These are phyloP conservation scores for Linum trigynum DNA, from an alignment of 345 rosid species.

Conservation along the genomic window DNA sequence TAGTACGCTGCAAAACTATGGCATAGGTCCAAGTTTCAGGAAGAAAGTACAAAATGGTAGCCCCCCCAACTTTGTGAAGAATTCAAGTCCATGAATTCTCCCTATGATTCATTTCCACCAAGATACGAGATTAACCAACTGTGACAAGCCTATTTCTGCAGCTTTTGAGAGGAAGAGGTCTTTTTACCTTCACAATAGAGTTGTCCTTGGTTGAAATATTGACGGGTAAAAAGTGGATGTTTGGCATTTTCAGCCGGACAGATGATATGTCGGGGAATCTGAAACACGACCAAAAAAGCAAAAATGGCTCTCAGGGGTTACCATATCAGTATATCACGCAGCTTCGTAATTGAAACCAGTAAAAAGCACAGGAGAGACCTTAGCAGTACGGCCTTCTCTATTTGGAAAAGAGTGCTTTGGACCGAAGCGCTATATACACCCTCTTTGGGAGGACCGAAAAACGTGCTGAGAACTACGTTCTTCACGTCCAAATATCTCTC, in stretches of 20 bases:
- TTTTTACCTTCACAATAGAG: slow-evolving; percentile 63
- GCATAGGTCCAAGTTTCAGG: not conserved
- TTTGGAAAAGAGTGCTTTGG: slow-evolving; percentile 79
- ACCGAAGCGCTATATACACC: slow-evolving; percentile 95
- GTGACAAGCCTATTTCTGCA: not conserved
- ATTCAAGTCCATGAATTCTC: too few species aligned
- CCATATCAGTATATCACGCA: not conserved
- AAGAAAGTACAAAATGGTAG: not conserved
- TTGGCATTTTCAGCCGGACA: slow-evolving; percentile 75
- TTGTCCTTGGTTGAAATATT: slow-evolving; percentile 65
- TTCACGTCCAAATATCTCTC: slow-evolving; percentile 56
- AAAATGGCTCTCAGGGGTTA: slow-evolving; percentile 1
- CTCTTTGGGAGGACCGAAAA: slow-evolving; percentile 73
- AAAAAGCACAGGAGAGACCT: slow-evolving; percentile 34
- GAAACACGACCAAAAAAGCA: slow-evolving; percentile 17
- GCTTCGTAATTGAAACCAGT: not conserved
- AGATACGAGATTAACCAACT: too few species aligned
- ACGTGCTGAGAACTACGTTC: slow-evolving; percentile 44
- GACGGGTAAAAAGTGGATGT: slow-evolving; percentile 82
- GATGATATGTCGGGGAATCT: slow-evolving; percentile 68
- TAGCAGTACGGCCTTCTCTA: slow-evolving; percentile 66
- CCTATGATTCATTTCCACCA: too few species aligned
- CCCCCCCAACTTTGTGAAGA: too few species aligned
- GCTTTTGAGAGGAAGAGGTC: slow-evolving; percentile 5
- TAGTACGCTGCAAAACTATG: too few species aligned